Base-by-base conservation (phyloP, 1,139 yeast species). In the Pichia sp. region DNA sequence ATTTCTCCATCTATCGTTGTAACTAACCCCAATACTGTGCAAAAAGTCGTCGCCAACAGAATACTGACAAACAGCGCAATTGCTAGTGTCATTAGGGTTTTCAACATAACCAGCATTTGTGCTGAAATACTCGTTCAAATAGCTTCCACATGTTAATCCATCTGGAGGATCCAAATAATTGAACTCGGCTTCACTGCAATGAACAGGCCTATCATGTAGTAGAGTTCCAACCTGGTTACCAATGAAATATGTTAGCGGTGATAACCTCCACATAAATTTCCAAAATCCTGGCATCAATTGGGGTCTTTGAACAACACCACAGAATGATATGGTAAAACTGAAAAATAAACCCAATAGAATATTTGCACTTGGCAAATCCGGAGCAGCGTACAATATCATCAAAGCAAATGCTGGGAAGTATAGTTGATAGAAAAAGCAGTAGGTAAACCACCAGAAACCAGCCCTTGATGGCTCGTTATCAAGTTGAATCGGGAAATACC, bases 221-320 rank as follows among this genome's bases (percentile, higher is more conserved):
- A 82, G 70, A 7, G 70, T 57, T n/a, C 79, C 67, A 34, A 83
- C 71, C 63, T 84, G 68, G 47, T 82, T 83, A 50, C 80, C 82
- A 56, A 85, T 75, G 61, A 81, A 74, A 62, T 85, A 86, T 0
- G 89, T 82, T 67, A 80, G 77, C 26, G 92, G 92, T 5, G 87
- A 80, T 1, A 78, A 76, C 62, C 84, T 78, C 73, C 83, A 80
- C 87, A 85, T 82, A 72, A 86, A 88, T 41, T 53, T 57, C 84
- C 85, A 85, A 70, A 86, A 85, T 0, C 85, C 84, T 8, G 86
- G 86, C 81, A 83, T 76, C 49, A 78, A 70, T 0, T 62, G 50
- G 8, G 70, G 72, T 6, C 84, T 84, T 64, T 82, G 87, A 51
- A 81, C 78, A 57, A 83, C 84, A 66, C 88, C 88, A 63, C 83